Conservation (phyloP, 140 eudicot species). For the Flaveria floridana region DNA sequence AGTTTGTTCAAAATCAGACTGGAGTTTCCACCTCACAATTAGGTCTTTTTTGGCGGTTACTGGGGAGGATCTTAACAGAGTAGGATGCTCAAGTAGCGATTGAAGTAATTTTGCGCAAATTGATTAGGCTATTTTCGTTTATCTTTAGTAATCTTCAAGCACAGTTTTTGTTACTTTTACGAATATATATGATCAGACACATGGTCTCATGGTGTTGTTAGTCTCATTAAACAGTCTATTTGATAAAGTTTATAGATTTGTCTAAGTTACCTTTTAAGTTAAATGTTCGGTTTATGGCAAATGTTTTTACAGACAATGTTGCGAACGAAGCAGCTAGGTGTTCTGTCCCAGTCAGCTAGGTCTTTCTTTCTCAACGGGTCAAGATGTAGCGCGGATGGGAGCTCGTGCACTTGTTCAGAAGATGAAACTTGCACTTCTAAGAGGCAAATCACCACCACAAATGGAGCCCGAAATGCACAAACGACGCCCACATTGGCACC, state of each 20-base stretch:
- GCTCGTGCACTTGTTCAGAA: slow-evolving; percentile 84
- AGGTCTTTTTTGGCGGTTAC: not conserved
- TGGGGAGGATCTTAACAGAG: not conserved
- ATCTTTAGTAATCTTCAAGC: not conserved
- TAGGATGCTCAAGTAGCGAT: not conserved
- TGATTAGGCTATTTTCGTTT: not conserved
- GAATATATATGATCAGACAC: not conserved
- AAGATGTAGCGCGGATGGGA: slow-evolving; percentile 81
- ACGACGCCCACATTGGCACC: slow-evolving; percentile 46
- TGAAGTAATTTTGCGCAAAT: not conserved
- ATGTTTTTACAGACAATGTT: slow-evolving; percentile 53
- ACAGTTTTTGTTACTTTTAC: not conserved
- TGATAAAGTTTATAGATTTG: not conserved
- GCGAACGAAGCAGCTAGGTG: slow-evolving; percentile 86
- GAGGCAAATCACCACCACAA: slow-evolving; percentile 41
- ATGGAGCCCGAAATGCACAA: slow-evolving; percentile 43
- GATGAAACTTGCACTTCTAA: slow-evolving; percentile 77
- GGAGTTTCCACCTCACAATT: not conserved
- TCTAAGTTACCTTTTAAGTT: not conserved
- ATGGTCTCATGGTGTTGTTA: not conserved
- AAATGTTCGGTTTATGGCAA: slow-evolving; percentile 6
- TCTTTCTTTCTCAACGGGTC: slow-evolving; percentile 77
- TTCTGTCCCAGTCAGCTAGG: slow-evolving; percentile 82
- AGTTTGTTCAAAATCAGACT: not conserved
- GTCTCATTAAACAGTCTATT: not conserved